Base-by-base conservation (phyloP, 495 filamentous ascomycete species). In the Penicillium tannophilum region DNA sequence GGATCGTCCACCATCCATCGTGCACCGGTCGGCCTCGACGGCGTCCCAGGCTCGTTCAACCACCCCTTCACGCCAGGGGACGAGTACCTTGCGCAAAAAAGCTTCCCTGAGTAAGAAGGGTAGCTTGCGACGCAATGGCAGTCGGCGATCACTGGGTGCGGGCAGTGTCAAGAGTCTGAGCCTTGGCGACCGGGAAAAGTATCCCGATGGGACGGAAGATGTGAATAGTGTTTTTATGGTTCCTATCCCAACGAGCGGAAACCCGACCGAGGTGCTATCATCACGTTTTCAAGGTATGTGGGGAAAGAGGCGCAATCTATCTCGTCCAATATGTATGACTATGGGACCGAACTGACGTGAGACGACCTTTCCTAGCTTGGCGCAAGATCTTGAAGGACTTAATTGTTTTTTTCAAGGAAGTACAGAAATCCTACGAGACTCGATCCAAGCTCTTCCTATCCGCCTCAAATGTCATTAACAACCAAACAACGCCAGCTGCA, bases 321-420 rank as follows among this genome's bases (percentile, higher is more conserved):
- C 4, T 12, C 17, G 16, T 10, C 12, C 9, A 0, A 47, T 28
- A 1, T 16, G 8, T 49, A n/a, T 17, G 7, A n/a, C 14, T 28
- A 33, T 49, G 14, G 24, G 12, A 8, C 26, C 16, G 9, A 30
- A 17, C 46, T 49, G 26, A 28, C 26, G 24, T 30, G 24, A 10
- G 43, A 24, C 12, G 16, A n/a, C 39, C 14, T 53, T 31, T 49
- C 51, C 20, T 61, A 97, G 94, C 90, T 52, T 98, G 94, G 94
- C 84, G 94, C 39, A 96, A 96, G 79, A 81, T 96, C 12, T 82
- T 98, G 31, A 98, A 98, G 72, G 93, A 97, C 64, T 79, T 97
- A 41, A 97, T 97, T 61, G 80, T 90, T 30, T 98, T 96, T 71
- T 98, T 96, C 72, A 86, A 91, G 62, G 94, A 98, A 74, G 84